These are phyloP conservation scores for Haplosporangium sp. DNA, from an alignment of 371 early-diverging fungal species.

Conservation along the genomic window DNA sequence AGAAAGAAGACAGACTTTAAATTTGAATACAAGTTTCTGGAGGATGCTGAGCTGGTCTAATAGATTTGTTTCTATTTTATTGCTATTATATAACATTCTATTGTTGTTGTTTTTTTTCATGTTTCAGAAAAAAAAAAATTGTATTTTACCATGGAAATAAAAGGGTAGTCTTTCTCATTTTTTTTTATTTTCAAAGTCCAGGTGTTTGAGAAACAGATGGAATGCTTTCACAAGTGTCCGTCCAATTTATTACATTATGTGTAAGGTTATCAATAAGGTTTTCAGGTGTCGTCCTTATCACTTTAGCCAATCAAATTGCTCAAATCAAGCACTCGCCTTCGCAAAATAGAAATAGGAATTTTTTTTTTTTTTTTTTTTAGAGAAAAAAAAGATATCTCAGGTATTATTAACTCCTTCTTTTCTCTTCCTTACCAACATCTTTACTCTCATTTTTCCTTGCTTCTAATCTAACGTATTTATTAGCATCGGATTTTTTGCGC, in stretches of 20 bases:
- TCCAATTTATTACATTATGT: too few relatives aligned
- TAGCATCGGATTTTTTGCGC: too few relatives aligned
- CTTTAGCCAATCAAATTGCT: constrained; percentile 8
- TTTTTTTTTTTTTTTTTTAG: background rate
- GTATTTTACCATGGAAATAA: background rate
- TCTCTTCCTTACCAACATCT: too few relatives aligned
- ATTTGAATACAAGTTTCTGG: constrained; percentile 90
- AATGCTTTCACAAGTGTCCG: too few relatives aligned
- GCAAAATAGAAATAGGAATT: background rate
- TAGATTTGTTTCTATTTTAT: background rate
- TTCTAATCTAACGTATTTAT: too few relatives aligned
- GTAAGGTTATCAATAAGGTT: too few relatives aligned
- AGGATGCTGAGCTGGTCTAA: constrained; percentile 76
- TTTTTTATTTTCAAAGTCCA: too few relatives aligned
- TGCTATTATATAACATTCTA: background rate
- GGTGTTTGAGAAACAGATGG: too few relatives aligned
- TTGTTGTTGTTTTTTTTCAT: background rate
- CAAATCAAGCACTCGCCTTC: constrained; percentile 8
- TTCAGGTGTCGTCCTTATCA: background rate
- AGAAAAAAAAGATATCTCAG: background rate
- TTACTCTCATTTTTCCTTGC: too few relatives aligned
- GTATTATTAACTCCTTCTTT: background rate
- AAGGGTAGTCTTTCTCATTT: background rate
- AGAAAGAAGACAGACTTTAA: constrained; percentile 96
- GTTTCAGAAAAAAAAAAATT: background rate